A percentile compares a stretch with the other conserved stretches of the same genome.
Conservation (phyloP, 1,139 yeast genomes). For the Geotrichum cucujoidarum region DNA sequence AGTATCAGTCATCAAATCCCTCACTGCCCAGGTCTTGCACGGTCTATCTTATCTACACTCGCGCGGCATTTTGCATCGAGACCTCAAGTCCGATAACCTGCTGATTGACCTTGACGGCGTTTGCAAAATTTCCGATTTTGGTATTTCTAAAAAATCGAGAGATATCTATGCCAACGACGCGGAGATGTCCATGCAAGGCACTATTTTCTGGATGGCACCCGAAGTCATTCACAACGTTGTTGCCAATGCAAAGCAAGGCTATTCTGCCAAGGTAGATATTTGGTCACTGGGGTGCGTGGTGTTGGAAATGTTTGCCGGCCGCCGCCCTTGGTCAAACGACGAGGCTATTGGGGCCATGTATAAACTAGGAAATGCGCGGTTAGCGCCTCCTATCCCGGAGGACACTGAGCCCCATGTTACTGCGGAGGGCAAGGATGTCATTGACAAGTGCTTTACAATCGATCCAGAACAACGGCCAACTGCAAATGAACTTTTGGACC, state of each 20-base stretch:
- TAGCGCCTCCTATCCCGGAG: constrained; percentile 92
- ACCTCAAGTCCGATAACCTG: constrained; percentile 89
- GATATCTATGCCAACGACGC: constrained; percentile 88
- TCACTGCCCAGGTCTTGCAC: constrained; percentile 72
- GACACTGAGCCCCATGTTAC: constrained; percentile 66
- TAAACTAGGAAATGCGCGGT: constrained; percentile 63
- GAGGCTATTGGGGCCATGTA: constrained; percentile 50
- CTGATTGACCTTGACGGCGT: constrained; percentile 86
- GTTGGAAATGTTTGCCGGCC: constrained; percentile 78
- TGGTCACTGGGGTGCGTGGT: constrained; percentile 92
- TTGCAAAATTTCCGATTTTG: constrained; percentile 94
- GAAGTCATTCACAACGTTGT: constrained; percentile 83
- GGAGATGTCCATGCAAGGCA: constrained; percentile 97
- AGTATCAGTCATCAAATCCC: constrained; percentile 62
- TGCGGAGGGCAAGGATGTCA: constrained; percentile 58
- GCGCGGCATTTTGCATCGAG: constrained; percentile 86
- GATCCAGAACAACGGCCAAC: constrained; percentile 86
- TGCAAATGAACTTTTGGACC: constrained; percentile 59
- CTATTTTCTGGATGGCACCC: constrained; percentile 99
- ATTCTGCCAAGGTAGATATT: constrained; percentile 80
- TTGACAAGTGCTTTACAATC: constrained; percentile 71
- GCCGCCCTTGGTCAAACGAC: constrained; percentile 46
- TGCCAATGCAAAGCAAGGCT: constrained; percentile 78
- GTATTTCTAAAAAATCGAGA: constrained; percentile 78
- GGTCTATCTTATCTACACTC: constrained; percentile 84